Base-by-base conservation (phyloP, 768 basidiomycete genomes). In the Piloderma croceum region DNA sequence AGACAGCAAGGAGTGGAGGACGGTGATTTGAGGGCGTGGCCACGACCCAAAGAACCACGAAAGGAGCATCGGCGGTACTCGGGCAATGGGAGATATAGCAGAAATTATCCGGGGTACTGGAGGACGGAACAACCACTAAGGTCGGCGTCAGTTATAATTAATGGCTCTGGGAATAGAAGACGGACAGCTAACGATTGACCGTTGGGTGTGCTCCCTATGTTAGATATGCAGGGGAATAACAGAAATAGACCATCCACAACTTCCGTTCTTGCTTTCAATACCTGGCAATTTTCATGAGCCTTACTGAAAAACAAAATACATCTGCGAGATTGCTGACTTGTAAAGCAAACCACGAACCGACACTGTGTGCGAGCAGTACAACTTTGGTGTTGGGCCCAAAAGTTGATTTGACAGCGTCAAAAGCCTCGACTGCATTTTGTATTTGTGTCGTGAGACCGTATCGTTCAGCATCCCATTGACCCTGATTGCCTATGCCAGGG, bases 191-290 rank as follows among this genome's bases (percentile, higher is more conserved):
- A 57, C 15, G 46, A 60, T 25, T 60, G 64, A 2, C 83, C 87
- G 48, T 83, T 84, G 3, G 82, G 83, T 0, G 82, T 81, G 11
- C 62, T 51, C 3, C 64, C 71, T 20, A 92, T 81, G 52, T 80
- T 62, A 3, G 72, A 71, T 24, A 88, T 64, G 1, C 85, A 77
- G 0, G 87, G 88, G 58, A 83, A 86, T 6, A 92, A 65, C 39
- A 88, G 53, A 46, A 83, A 80, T 2, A 67, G 61, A 4, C 67
- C 65, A 10, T 63, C 43, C 13, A 78, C 54, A 12, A 51, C 46
- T 12, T 59, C 39, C 11, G 63, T 54, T 36, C 72, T 63, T 12
- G 58, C 58, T 58, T 79, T 78, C 39, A 82, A 48, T 6, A 78
- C 62, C 79, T 83, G 48, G 13, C 35, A 20, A 24, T n/a, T n/a